Evolutionary conservation across 1,284 basidiomycete species (phyloP).

Genomic region (Sanghuangporus baumii): DNA sequence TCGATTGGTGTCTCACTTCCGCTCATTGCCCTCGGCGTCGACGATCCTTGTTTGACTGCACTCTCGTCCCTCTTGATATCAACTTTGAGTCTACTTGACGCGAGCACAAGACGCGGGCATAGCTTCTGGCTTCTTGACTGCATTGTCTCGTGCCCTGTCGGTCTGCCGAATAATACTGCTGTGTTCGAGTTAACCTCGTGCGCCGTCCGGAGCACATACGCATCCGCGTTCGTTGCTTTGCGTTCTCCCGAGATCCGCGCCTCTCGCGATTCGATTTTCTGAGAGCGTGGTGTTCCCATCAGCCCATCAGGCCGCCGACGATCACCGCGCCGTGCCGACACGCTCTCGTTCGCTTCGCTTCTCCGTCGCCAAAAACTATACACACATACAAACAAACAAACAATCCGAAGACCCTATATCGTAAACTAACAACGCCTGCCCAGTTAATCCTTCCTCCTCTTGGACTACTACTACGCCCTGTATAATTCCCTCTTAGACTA

Average conservation of each 20-base stretch:
- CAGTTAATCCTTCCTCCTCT: neutral
- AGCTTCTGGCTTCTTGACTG: neutral
- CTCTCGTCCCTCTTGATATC: neutral
- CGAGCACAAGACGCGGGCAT: neutral
- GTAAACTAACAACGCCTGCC: neutral
- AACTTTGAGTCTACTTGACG: neutral
- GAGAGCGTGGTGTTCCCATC: neutral
- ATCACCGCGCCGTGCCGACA: neutral
- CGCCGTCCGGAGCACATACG: neutral
- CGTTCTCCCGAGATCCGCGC: neutral
- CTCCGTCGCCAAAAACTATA: neutral
- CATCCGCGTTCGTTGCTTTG: neutral
- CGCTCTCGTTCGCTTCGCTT: neutral
- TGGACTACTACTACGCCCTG: neutral
- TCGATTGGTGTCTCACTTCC: neutral
- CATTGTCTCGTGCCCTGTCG: neutral
- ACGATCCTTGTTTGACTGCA: neutral
- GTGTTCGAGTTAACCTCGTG: neutral
- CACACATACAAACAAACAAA: neutral
- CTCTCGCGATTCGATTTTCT: neutral
- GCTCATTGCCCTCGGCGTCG: neutral
- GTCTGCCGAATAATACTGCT: neutral
- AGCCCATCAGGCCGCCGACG: neutral
- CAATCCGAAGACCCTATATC: neutral
- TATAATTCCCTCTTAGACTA: neutral